Evolutionary conservation across 768 basidiomycete species (phyloP), one percentile per base, ranked within the genome.

Genomic region (Lactarius indigo): DNA sequence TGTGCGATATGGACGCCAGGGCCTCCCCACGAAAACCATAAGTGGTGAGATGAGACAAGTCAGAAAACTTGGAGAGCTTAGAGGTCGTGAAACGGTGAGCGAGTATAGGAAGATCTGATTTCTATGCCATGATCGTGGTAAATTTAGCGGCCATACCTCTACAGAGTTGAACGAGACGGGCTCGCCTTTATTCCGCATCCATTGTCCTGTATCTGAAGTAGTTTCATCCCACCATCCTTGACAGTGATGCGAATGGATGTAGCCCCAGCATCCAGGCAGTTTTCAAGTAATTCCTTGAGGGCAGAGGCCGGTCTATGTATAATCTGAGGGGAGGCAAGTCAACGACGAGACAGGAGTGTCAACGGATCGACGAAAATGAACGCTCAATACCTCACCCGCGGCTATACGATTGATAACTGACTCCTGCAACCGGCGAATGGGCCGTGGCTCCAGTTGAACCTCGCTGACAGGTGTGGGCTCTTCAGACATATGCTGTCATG

Each of bases 21-120:
- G 97, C 97, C 78, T 99, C 97, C 33, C 97, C 96, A 60, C 97
- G 85, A 76, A 99, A 99, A 1, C 97, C 97, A 75, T 98, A 98
- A 0, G 96, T 98, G 2, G 84, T 82, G 41, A 99, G 81, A n/a
- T 80, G 81, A 39, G 87, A 86, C 62, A 99, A 76, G 73, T 99
- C 97, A 4, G 91, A 88, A 73, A 94, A 99, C 0, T 85, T 85
- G 1, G 87, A 84, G 5, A 99, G 78, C 73, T 98, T 99, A 3
- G 94, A 96, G 0, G 97, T 99, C 17, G 96, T 96, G 74, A 96
- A 98, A 7, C 97, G 83, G 75, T 96, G 91, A 47, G 96, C 96
- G 6, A 99, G 82, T 26, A 99, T 88, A 1, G 93, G 88, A 3
- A 99, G 79, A 73, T 98, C 96, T 9, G 81, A 74, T 86, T 91